Conservation (phyloP, 208 protist genomes). For the Crithidia fasciculata region DNA sequence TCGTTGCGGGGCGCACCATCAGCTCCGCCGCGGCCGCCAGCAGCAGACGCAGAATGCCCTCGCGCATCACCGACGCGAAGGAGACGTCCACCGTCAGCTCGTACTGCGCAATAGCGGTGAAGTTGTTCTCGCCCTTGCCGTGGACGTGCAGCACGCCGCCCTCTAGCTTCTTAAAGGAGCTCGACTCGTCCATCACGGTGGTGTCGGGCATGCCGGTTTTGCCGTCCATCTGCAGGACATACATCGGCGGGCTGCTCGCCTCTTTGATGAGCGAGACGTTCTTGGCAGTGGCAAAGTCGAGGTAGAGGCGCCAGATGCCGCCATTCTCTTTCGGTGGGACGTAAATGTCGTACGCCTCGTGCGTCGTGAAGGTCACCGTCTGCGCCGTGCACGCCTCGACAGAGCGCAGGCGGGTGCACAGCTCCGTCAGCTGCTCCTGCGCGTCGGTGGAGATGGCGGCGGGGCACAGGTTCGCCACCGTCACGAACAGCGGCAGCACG, state of each 20-base stretch:
- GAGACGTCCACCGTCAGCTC: conserved; percentile 55
- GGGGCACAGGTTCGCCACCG: conserved; percentile 67
- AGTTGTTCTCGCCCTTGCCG: conserved; percentile 66
- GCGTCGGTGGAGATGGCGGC: conserved; percentile 39
- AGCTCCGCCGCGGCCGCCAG: conserved; percentile 48
- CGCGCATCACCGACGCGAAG: conserved; percentile 50
- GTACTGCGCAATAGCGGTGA: conserved; percentile 80
- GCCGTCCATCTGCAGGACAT: conserved; percentile 38
- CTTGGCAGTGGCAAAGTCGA: conserved; percentile 69
- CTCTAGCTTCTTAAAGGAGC: conserved; percentile 52
- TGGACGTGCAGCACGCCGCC: conserved; percentile 70
- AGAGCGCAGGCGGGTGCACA: conserved; percentile 29
- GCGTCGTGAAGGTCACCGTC: conserved; percentile 65
- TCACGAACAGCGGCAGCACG: conserved; percentile 72
- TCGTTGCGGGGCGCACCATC: conserved; percentile 29
- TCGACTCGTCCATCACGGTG: conserved; percentile 50
- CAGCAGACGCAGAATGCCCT: conserved; percentile 58
- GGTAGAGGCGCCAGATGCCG: conserved; percentile 54
- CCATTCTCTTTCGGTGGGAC: conserved; percentile 33
- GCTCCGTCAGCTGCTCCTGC: conserved; percentile 38
- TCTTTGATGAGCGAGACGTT: conserved; percentile 65
- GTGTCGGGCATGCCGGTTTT: conserved; percentile 32
- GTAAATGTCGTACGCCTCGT: conserved; percentile 81
- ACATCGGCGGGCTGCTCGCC: conserved; percentile 47
- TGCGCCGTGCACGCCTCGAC: conserved; percentile 22